Base-by-base conservation (phyloP, 2,329 filamentous ascomycete genomes). In the Fusarium siculi region DNA sequence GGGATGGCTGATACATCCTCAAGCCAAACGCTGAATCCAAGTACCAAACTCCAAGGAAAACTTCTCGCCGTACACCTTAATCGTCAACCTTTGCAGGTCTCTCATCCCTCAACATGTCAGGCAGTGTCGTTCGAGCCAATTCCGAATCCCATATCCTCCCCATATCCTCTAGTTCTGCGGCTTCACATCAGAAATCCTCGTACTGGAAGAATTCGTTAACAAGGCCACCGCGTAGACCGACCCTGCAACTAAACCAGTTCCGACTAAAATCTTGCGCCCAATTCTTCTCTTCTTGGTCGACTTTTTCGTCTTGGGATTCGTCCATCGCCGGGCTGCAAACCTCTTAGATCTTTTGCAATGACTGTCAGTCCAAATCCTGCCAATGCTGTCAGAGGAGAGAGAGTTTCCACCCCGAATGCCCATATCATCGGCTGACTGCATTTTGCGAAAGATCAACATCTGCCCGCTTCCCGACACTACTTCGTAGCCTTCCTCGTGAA, bases 381-480 rank as follows among this genome's bases (percentile, higher is more conserved):
- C 32, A 54, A 83, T 39, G 82, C 90, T 90, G 2, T 90, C 92
- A 3, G 90, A 90, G 39, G 88, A 90, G 23, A 89, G 89, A 77
- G 90, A 92, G 58, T 87, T 87, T 9, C 88, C 89, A 9, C 87
- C 16, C 83, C 81, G 8, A 81, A 76, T 82, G 52, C 85, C 84
- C 77, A 85, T 87, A 84, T 87, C 85, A 75, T 89, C 87, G 59
- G 70, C 70, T 15, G 72, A 63, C 32, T 81, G 83, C 8, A 89
- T 85, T 80, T 92, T 91, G 70, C 89, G 90, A 77, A 93, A 92
- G 8, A 94, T 86, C 32, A 93, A 84, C 9, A 93, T 84, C 70
- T 93, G 87, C 10, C 87, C 87, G 53, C 85, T 85, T 4, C 90
- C 91, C 5, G 91, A 89, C 4, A 91, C 86, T 43, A 93, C 90